These are phyloP conservation scores for Saccharum officinarum DNA, from an alignment of 176 grass and related monocot genomes.

Conservation along the genomic window DNA sequence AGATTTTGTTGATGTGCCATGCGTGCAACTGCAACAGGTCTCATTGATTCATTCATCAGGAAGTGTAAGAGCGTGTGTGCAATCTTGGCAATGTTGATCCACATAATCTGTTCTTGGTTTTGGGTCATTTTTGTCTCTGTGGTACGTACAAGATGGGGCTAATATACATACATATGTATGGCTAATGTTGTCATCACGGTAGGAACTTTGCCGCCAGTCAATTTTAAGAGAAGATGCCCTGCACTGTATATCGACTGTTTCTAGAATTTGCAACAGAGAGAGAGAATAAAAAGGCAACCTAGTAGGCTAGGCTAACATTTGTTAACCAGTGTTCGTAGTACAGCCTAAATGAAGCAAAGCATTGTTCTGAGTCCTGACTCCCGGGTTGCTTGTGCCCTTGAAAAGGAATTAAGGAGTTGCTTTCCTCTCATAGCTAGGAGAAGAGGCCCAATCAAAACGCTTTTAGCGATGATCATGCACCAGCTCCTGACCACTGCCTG, in stretches of 20 bases:
- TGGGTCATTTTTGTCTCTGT: background rate
- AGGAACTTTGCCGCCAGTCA: too few relatives aligned
- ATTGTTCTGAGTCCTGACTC: background rate
- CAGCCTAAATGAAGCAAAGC: background rate
- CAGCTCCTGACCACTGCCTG: background rate
- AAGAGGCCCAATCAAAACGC: background rate
- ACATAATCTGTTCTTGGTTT: background rate
- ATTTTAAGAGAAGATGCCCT: background rate
- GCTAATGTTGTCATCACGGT: too few relatives aligned
- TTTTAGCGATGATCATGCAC: conserved; percentile 3
- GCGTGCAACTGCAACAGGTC: background rate
- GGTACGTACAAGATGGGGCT: background rate
- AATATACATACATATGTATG: too few relatives aligned
- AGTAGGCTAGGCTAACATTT: background rate
- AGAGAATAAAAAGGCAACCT: too few relatives aligned
- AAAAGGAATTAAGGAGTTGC: conserved; percentile 15
- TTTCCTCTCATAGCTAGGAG: background rate
- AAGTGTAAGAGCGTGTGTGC: background rate
- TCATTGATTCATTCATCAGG: background rate
- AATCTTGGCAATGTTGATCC: background rate
- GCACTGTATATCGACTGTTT: background rate
- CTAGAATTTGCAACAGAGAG: background rate
- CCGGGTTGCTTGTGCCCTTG: background rate
- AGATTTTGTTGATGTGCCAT: background rate
- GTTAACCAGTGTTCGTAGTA: background rate